Percentiles rank a stretch among this genome's conserved stretches.
Conservation (phyloP, 306 rosid species). For the Malus fusca region DNA sequence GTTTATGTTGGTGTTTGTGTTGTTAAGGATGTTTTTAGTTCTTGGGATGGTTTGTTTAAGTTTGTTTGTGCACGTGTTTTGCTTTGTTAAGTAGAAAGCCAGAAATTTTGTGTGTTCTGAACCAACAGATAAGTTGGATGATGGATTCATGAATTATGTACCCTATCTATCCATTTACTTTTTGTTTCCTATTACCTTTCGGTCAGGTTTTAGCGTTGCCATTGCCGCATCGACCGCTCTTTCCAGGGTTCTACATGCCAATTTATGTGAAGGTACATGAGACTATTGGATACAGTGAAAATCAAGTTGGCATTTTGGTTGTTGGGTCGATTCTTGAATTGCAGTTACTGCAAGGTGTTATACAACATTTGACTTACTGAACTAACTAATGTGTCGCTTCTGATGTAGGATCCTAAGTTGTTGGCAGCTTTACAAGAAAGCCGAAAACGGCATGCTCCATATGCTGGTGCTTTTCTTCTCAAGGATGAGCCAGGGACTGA, state of each 20-base stretch:
- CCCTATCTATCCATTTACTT: not conserved
- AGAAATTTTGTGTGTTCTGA: not conserved
- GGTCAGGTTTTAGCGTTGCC: slow-evolving; percentile 94
- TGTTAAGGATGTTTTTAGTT: not conserved
- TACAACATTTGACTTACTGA: not conserved
- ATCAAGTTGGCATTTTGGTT: not conserved
- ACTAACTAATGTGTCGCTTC: slow-evolving; percentile 16
- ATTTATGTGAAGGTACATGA: slow-evolving; percentile 77
- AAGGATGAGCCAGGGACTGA: slow-evolving; percentile 88
- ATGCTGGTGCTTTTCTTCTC: slow-evolving; percentile 94
- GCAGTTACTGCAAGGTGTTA: not conserved
- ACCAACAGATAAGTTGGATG: not conserved
- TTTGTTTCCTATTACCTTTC: not conserved
- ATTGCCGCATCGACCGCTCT: slow-evolving; percentile 89
- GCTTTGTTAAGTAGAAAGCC: not conserved
- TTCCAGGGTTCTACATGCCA: slow-evolving; percentile 99
- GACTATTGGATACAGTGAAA: slow-evolving; percentile 12
- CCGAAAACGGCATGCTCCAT: slow-evolving; percentile 89
- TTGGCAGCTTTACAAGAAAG: slow-evolving; percentile 92
- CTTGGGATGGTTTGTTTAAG: not conserved
- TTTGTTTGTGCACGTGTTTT: not conserved
- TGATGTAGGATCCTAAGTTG: slow-evolving; percentile 75
- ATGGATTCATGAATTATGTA: not conserved
- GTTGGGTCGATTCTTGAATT: slow-evolving; percentile 1
- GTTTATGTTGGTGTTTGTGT: not conserved